Conservation (phyloP, 140 eudicot genomes). For the Artemisia princeps region DNA sequence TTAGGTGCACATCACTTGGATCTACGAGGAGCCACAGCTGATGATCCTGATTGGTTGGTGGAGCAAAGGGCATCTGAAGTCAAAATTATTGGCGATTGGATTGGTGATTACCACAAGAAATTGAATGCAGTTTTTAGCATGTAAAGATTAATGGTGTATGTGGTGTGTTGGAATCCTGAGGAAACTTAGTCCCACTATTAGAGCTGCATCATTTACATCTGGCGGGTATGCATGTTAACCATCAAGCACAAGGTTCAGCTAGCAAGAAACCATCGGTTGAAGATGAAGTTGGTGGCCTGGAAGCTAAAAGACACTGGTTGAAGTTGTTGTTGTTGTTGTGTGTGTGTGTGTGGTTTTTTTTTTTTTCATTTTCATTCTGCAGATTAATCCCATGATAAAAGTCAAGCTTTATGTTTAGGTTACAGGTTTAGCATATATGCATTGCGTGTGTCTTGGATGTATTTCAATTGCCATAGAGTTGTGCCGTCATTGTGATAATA, state of each 20-base stretch:
- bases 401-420: too few species aligned
- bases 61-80: constrained; percentile 65
- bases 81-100: constrained; percentile 57
- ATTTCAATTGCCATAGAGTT: neutral
- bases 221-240: too few species aligned
- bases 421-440: neutral
- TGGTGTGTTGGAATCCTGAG: neutral
- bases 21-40: constrained; percentile 56
- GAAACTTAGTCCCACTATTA: neutral
- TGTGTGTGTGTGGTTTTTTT: too few species aligned
- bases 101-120: constrained; percentile 37
- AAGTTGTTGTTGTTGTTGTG: too few species aligned
- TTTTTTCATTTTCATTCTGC: too few species aligned
- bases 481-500: neutral
- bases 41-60: constrained; percentile 87
- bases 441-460: neutral
- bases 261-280: too few species aligned
- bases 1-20: constrained; percentile 95
- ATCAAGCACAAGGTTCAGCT: too few species aligned
- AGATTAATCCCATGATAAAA: too few species aligned
- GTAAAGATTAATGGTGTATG: constrained; percentile 15
- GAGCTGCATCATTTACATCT: too few species aligned
- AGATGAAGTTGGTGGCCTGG: too few species aligned
- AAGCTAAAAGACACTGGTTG: too few species aligned
- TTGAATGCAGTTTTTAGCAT: constrained; percentile 29